Conservation (phyloP, 1,139 yeast species). For the Kodamaea sp. region DNA sequence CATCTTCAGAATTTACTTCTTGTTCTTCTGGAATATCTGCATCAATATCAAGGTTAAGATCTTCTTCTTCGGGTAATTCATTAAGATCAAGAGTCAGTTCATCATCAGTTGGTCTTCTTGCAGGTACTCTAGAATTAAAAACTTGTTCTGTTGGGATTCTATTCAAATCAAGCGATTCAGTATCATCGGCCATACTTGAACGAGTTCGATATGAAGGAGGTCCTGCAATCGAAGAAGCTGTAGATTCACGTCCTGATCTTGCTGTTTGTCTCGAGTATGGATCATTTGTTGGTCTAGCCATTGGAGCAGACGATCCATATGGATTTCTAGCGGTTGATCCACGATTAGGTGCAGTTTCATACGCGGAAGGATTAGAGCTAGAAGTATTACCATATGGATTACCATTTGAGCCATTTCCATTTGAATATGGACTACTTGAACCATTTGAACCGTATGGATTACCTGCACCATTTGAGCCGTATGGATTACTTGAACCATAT, state of each 20-base stretch:
- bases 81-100: slow-evolving; percentile 32
- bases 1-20: slow-evolving; percentile 59
- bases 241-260: slow-evolving; percentile 3
- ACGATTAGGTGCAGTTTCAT: background rate
- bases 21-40: slow-evolving; percentile 44
- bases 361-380: background rate
- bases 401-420: background rate
- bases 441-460: slow-evolving; percentile 7
- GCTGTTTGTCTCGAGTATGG: slow-evolving; percentile 7
- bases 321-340: slow-evolving; percentile 1
- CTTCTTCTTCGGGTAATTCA: slow-evolving; percentile 34
- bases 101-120: slow-evolving; percentile 23
- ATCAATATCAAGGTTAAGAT: slow-evolving; percentile 37
- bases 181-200: slow-evolving; percentile 23
- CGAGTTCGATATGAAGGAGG: slow-evolving; percentile 4
- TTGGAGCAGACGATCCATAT: slow-evolving; percentile 1
- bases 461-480: slow-evolving; percentile 8
- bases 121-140: slow-evolving; percentile 26
- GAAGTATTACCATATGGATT: slow-evolving; percentile 5
- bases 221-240: slow-evolving; percentile 1
- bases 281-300: slow-evolving; percentile 2
- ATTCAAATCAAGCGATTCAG: slow-evolving; percentile 38
- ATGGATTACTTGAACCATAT: slow-evolving; percentile 9
- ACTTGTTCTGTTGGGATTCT: slow-evolving; percentile 38
- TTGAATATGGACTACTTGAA: slow-evolving; percentile 3